A percentile compares a stretch with the other conserved stretches of the same genome.
phyloP scores from a whole-genome alignment of 805 yeast species.

The Ogataea haglerorum region DNA sequence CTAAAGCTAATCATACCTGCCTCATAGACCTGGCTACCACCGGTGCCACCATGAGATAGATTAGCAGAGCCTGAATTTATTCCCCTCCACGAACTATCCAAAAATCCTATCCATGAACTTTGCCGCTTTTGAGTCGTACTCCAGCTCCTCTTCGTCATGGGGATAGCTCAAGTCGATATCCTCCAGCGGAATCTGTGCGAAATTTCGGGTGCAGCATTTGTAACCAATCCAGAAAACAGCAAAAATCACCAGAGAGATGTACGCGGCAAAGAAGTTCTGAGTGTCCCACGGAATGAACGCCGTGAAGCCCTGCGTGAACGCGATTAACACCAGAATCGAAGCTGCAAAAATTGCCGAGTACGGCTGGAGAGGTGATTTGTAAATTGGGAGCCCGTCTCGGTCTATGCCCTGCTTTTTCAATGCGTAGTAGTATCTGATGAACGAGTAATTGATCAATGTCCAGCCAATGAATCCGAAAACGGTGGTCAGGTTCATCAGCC shows the following conservation, averaged over 20 bases:
- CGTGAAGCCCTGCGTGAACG: slow-evolving; percentile 68
- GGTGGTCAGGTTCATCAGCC: slow-evolving; percentile 75
- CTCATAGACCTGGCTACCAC: too few species aligned
- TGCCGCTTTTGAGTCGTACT: slow-evolving; percentile 35
- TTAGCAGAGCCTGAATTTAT: too few species aligned
- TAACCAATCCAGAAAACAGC: slow-evolving; percentile 48
- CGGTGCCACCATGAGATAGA: too few species aligned
- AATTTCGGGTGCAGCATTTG: slow-evolving; percentile 43
- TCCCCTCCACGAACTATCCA: neutral
- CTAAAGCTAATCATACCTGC: too few species aligned
- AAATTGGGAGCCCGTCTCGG: slow-evolving; percentile 63
- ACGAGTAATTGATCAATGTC: slow-evolving; percentile 63
- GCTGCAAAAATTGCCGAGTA: slow-evolving; percentile 61
- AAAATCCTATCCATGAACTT: neutral
- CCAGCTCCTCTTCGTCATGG: slow-evolving; percentile 50
- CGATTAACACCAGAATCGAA: slow-evolving; percentile 50
- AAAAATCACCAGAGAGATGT: slow-evolving; percentile 64
- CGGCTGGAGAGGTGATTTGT: slow-evolving; percentile 71
- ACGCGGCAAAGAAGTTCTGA: slow-evolving; percentile 62
- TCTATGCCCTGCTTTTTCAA: slow-evolving; percentile 60
- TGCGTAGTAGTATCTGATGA: slow-evolving; percentile 67
- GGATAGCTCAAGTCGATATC: slow-evolving; percentile 46
- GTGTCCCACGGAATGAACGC: slow-evolving; percentile 57
- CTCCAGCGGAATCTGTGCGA: slow-evolving; percentile 46
- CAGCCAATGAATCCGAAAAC: slow-evolving; percentile 74